Conservation (phyloP, 2,329 filamentous ascomycete species). For the Sphaerostilbella broomeana region DNA sequence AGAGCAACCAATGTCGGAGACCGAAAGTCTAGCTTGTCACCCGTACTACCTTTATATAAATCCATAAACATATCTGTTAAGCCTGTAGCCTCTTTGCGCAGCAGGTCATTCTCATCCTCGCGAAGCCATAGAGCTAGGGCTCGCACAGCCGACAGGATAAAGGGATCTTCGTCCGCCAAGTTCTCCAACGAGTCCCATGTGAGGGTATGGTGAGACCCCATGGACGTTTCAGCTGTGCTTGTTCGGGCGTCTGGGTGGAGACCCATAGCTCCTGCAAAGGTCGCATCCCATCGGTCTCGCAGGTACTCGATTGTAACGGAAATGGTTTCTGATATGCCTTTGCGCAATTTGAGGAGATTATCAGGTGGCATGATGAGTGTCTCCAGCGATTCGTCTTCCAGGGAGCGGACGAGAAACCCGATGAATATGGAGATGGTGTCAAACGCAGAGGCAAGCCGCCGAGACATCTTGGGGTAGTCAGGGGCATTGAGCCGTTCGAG, state of each 20-base stretch:
- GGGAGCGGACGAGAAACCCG: slow-evolving; percentile 47
- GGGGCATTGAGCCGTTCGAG: slow-evolving; percentile 51
- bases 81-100: slow-evolving; percentile 51
- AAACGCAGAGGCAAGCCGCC: slow-evolving; percentile 53
- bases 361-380: slow-evolving; percentile 47
- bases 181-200: slow-evolving; percentile 52
- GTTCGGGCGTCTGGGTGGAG: slow-evolving; percentile 51
- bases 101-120: slow-evolving; percentile 56
- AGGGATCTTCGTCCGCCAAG: slow-evolving; percentile 45
- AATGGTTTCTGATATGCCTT: slow-evolving; percentile 55
- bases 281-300: slow-evolving; percentile 63
- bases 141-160: slow-evolving; percentile 53
- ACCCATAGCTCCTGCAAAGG: slow-evolving; percentile 54
- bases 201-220: slow-evolving; percentile 42
- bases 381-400: slow-evolving; percentile 41
- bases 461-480: slow-evolving; percentile 44
- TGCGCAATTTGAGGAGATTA: slow-evolving; percentile 54
- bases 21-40: slow-evolving; percentile 44
- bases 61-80: slow-evolving; percentile 59
- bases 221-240: slow-evolving; percentile 36
- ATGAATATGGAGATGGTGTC: slow-evolving; percentile 57
- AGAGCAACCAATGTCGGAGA: slow-evolving; percentile 52
- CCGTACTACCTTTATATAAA: slow-evolving; percentile 42
- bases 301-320: slow-evolving; percentile 59
- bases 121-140: slow-evolving; percentile 60